Evolutionary conservation across 257 asterid species (phyloP).

Genomic region (Phtheirospermum japonicum): DNA sequence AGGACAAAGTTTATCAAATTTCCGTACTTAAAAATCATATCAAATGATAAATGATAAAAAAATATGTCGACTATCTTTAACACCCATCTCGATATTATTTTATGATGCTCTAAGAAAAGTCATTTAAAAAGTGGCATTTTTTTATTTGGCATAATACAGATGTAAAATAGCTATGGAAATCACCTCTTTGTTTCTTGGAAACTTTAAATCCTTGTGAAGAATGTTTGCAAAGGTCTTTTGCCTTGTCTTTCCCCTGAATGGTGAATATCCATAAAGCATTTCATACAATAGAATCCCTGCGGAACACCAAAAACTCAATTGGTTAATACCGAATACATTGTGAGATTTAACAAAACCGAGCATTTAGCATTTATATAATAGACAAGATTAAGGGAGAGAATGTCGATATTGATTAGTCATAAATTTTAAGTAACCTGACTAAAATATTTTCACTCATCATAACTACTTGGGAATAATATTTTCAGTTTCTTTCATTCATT

Average conservation of each 20-base stretch:
- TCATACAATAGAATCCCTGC: constrained; percentile 86
- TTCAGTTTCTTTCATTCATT: too few relatives aligned
- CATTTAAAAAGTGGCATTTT: neutral
- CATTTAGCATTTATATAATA: neutral
- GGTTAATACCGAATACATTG: constrained; percentile 7
- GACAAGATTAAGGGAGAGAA: neutral
- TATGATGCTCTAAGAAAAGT: neutral
- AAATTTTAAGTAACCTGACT: neutral
- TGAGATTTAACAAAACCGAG: neutral
- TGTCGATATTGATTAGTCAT: neutral
- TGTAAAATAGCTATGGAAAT: constrained; percentile 20
- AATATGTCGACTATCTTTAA: constrained; percentile 1
- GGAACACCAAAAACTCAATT: constrained; percentile 20
- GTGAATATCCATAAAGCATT: constrained; percentile 95
- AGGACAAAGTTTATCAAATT: constrained; percentile 10
- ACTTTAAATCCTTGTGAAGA: constrained; percentile 88
- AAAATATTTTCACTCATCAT: neutral
- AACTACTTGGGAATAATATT: neutral
- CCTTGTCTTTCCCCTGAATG: constrained; percentile 97
- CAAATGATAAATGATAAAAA: constrained; percentile 6
- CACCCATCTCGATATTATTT: constrained; percentile 6
- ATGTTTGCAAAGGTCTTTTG: constrained; percentile 88
- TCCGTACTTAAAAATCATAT: constrained; percentile 12
- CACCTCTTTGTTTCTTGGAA: constrained; percentile 81
- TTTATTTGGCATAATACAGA: neutral